Evolutionary conservation across 345 rosid genomes (phyloP).

Genomic region (Populus alba): DNA sequence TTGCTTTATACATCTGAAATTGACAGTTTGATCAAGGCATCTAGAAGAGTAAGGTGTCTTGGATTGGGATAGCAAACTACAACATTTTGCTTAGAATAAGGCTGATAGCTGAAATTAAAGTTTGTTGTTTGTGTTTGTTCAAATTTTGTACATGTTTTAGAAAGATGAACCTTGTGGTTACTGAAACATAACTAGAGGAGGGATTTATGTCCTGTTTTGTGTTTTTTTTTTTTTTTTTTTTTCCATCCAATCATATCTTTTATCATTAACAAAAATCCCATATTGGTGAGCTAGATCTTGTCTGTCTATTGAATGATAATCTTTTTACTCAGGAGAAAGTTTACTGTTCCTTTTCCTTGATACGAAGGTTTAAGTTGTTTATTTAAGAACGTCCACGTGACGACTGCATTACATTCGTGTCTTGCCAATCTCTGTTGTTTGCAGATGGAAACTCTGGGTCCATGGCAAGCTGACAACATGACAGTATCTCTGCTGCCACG

Average conservation of each 20-base stretch:
- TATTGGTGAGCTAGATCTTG: background rate
- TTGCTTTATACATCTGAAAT: background rate
- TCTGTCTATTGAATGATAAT: background rate
- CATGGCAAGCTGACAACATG: constrained; percentile 26
- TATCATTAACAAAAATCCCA: background rate
- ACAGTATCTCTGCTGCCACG: constrained; percentile 32
- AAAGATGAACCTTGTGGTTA: background rate
- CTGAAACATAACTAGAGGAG: background rate
- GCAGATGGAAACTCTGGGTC: constrained; percentile 12
- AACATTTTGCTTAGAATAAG: background rate
- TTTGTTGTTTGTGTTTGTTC: background rate
- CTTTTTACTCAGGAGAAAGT: background rate
- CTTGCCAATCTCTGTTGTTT: constrained; percentile 8
- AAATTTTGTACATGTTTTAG: background rate
- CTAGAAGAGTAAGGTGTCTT: background rate
- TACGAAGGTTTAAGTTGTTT: background rate
- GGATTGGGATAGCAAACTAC: constrained; percentile 2
- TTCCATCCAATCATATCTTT: background rate
- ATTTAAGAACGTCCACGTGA: background rate
- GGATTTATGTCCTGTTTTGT: background rate
- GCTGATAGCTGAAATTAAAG: background rate
- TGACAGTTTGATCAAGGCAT: background rate
- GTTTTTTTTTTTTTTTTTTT: background rate
- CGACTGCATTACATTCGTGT: background rate
- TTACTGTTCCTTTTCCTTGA: background rate